Conservation (phyloP, 257 asterid species). For the Petunia secreta region DNA sequence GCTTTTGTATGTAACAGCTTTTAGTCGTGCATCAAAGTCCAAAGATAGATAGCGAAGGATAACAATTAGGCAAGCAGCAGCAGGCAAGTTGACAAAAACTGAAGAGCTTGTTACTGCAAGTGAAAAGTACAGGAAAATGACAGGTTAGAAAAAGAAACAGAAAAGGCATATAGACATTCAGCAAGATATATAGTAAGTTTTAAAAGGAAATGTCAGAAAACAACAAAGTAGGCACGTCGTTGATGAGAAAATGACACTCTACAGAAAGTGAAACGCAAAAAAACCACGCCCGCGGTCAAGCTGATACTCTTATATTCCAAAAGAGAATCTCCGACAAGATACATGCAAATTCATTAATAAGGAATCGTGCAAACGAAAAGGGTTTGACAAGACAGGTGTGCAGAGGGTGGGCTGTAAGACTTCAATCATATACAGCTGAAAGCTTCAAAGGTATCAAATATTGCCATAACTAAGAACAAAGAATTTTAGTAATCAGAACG, state of each 20-base stretch:
- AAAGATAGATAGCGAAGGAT: slow-evolving; percentile 71
- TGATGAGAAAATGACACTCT: slow-evolving; percentile 9
- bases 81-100: slow-evolving; percentile 88
- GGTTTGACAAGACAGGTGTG: not conserved
- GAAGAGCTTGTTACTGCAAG: slow-evolving; percentile 88
- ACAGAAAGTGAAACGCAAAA: not conserved
- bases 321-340: not conserved
- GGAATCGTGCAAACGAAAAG: not conserved
- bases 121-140: not conserved
- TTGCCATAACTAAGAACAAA: slow-evolving; percentile 1
- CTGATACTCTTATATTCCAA: slow-evolving; percentile 7
- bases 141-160: not conserved
- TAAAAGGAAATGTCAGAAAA: not conserved
- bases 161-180: slow-evolving; percentile 16
- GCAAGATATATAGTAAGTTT: slow-evolving; percentile 12
- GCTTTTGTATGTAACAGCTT: slow-evolving; percentile 76
- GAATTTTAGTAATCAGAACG: not conserved
- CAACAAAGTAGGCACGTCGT: not conserved
- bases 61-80: slow-evolving; percentile 69
- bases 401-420: slow-evolving; percentile 9
- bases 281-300: not conserved
- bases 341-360: slow-evolving; percentile 4
- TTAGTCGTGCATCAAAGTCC: slow-evolving; percentile 83
- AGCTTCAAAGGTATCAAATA: slow-evolving; percentile 11
- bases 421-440: not conserved